These are phyloP conservation scores for Penicillium salamii DNA, from an alignment of 495 filamentous ascomycete genomes.

Conservation along the genomic window DNA sequence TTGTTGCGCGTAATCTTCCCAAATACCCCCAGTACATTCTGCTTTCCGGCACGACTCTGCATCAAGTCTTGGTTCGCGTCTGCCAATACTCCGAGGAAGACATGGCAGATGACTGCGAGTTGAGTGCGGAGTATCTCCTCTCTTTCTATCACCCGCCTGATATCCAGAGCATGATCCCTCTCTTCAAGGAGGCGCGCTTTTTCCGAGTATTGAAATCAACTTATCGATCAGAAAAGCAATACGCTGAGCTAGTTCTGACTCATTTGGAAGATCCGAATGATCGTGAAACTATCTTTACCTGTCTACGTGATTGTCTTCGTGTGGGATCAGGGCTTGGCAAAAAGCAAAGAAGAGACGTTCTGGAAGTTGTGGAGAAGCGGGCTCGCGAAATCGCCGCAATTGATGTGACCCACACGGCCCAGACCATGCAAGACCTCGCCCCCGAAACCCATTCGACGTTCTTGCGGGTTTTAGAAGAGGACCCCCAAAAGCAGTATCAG, in stretches of 20 bases:
- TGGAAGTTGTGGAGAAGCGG: slow-evolving; percentile 65
- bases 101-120: slow-evolving; percentile 88
- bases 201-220: slow-evolving; percentile 91
- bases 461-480: slow-evolving; percentile 60
- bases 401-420: slow-evolving; percentile 65
- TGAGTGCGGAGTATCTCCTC: slow-evolving; percentile 91
- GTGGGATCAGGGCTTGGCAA: slow-evolving; percentile 66
- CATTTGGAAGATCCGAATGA: slow-evolving; percentile 86
- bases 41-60: slow-evolving; percentile 78
- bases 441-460: slow-evolving; percentile 71
- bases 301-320: slow-evolving; percentile 76
- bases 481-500: slow-evolving; percentile 63
- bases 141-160: slow-evolving; percentile 92
- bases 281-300: slow-evolving; percentile 68
- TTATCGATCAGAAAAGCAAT: slow-evolving; percentile 78
- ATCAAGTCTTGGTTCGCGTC: slow-evolving; percentile 75
- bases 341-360: slow-evolving; percentile 73
- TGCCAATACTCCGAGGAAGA: slow-evolving; percentile 80
- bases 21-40: slow-evolving; percentile 97
- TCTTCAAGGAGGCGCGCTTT: slow-evolving; percentile 79
- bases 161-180: slow-evolving; percentile 65
- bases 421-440: slow-evolving; percentile 62
- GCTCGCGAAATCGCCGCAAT: slow-evolving; percentile 67
- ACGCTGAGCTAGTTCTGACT: slow-evolving; percentile 69
- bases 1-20: slow-evolving; percentile 90